Evolutionary conservation across 2,329 filamentous ascomycete genomes (phyloP).

Genomic region (Sporothrix inflata): DNA sequence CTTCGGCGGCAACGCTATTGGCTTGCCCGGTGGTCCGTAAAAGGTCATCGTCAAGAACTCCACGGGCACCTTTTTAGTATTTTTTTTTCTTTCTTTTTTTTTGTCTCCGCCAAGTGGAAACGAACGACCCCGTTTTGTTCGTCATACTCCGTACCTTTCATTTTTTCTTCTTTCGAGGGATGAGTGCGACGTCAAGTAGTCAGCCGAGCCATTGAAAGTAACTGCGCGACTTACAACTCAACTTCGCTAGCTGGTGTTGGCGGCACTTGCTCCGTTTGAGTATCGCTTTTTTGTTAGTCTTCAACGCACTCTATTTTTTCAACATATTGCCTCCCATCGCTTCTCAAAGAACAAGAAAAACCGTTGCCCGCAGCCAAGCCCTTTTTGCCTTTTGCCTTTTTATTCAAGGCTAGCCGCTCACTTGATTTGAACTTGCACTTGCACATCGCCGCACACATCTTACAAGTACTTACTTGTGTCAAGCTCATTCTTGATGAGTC

Average conservation of each 20-base stretch:
- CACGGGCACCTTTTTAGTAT: background rate
- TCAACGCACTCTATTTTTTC: background rate
- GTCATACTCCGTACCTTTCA: background rate
- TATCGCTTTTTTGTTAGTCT: conserved; percentile 4
- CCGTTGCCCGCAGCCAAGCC: background rate
- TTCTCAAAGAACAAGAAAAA: background rate
- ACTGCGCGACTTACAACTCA: conserved; percentile 16
- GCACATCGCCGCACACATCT: background rate
- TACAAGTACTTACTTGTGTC: background rate
- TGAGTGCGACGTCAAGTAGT: conserved; percentile 7
- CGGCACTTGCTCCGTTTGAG: background rate
- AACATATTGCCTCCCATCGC: background rate
- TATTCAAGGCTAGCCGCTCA: background rate
- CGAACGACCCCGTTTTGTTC: background rate
- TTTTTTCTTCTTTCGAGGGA: background rate
- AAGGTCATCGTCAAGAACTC: background rate
- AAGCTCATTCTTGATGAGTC: background rate
- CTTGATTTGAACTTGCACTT: background rate
- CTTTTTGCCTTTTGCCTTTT: conserved; percentile 4
- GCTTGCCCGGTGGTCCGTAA: conserved; percentile 14
- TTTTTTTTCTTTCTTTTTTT: background rate
- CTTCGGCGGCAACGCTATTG: background rate
- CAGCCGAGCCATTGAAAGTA: background rate
- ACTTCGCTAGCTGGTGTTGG: background rate
- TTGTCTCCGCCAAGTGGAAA: background rate